Conservation (phyloP, 306 rosid genomes). For the Ochetophila trinervis region DNA sequence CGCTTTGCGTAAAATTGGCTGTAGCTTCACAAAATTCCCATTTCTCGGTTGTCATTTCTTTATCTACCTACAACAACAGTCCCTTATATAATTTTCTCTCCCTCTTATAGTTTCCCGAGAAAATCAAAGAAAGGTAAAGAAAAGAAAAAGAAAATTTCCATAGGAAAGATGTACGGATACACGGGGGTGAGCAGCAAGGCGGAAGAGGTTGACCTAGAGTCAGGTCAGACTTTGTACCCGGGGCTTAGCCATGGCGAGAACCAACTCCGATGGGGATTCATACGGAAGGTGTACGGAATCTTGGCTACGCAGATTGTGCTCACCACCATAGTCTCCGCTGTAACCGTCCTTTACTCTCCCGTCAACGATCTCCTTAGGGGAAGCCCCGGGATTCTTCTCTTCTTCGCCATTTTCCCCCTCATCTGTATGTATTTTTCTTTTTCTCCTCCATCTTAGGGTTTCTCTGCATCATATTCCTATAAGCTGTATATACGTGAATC, state of each 20-base stretch:
- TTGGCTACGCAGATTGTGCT: conserved; percentile 76
- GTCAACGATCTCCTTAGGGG: conserved; percentile 77
- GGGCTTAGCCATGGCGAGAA: conserved; percentile 77
- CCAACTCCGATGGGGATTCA: conserved; percentile 96
- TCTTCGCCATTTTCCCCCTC: conserved; percentile 76
- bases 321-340: conserved; percentile 69
- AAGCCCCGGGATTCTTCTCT: conserved; percentile 61
- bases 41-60: too few relatives aligned
- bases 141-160: conserved; percentile 10
- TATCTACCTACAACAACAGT: conserved; percentile 1
- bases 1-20: too few relatives aligned
- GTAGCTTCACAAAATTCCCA: too few relatives aligned
- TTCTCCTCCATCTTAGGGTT: neutral
- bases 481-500: neutral
- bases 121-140: too few relatives aligned
- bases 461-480: neutral
- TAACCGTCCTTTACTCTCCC: conserved; percentile 70
- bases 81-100: neutral
- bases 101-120: conserved; percentile 13
- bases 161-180: conserved; percentile 43
- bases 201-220: conserved; percentile 67
- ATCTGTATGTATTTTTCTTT: conserved; percentile 43
- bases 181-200: conserved; percentile 40
- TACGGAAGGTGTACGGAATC: conserved; percentile 93
- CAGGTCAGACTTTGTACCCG: conserved; percentile 77